A percentile compares a stretch with the other conserved stretches of the same genome.
Evolutionary conservation across 495 filamentous ascomycete species (phyloP).

Genomic region (Aspergillus steynii): DNA sequence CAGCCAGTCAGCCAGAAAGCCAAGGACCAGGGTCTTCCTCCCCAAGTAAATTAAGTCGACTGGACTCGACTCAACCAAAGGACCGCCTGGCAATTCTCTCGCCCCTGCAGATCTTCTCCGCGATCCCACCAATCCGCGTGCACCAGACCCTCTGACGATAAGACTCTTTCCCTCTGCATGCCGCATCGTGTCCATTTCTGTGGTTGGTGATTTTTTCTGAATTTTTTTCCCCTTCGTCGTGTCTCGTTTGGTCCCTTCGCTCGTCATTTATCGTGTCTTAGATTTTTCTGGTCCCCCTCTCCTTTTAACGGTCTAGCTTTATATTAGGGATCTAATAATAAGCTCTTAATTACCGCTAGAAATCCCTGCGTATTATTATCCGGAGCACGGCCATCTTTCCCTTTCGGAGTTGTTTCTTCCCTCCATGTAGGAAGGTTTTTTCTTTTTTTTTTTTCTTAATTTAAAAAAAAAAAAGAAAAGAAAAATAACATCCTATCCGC

Average conservation of each 20-base stretch:
- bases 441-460: background rate
- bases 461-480: background rate
- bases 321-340: background rate
- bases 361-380: background rate
- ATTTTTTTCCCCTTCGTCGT: background rate
- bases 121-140: conserved; percentile 10
- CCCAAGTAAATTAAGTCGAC: too few relatives aligned
- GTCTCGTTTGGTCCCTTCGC: background rate
- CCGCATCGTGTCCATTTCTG: conserved; percentile 8
- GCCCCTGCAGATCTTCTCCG: conserved; percentile 11
- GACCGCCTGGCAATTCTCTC: background rate
- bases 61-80: background rate
- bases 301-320: background rate
- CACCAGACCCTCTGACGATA: conserved; percentile 1
- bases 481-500: conserved; percentile 2
- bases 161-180: background rate
- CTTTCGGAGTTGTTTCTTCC: background rate
- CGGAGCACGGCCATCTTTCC: background rate
- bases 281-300: background rate
- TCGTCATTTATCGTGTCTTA: conserved; percentile 4
- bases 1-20: background rate
- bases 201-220: background rate
- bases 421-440: background rate
- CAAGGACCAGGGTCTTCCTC: background rate
- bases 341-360: background rate